Conservation (phyloP, 2,329 filamentous ascomycete genomes). For the Penicillium griseofulvum region DNA sequence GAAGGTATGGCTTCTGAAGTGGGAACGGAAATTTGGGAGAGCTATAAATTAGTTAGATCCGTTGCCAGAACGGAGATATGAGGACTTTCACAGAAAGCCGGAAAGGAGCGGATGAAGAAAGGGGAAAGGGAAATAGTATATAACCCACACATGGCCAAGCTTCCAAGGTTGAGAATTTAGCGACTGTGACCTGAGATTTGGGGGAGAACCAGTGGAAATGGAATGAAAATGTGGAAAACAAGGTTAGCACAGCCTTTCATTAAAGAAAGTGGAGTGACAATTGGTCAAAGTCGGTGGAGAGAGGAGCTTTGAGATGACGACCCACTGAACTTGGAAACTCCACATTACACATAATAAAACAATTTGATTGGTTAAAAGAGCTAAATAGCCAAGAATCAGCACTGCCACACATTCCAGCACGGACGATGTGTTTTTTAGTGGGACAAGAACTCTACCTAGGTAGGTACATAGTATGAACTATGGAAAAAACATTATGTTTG, state of each 20-base stretch:
- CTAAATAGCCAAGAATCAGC: conserved; percentile 6
- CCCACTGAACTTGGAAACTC: not conserved
- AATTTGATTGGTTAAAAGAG: not conserved
- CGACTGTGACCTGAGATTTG: no score
- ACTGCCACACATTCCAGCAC: conserved; percentile 17
- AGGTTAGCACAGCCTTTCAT: conserved; percentile 8
- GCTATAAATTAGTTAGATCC: conserved; percentile 18
- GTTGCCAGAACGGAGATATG: not conserved
- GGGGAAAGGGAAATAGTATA: not conserved
- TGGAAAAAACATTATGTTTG: conserved; percentile 7
- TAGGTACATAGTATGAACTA: no score
- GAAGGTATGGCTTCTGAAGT: conserved; percentile 32
- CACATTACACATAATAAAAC: accelerated
- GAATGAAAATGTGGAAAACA: not conserved
- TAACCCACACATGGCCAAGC: conserved; percentile 21
- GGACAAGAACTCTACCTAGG: no score
- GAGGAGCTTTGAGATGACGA: not conserved
- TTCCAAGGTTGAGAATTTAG: not conserved
- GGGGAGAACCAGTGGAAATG: not conserved
- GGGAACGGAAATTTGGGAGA: conserved; percentile 27
- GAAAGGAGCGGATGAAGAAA: not conserved
- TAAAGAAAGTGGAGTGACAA: not conserved
- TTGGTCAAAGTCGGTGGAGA: not conserved
- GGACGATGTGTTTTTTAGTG: not conserved
- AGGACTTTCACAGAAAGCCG: conserved; percentile 2